Conservation (phyloP, 2,329 filamentous ascomycete genomes). For the Nothophoma quercina region DNA sequence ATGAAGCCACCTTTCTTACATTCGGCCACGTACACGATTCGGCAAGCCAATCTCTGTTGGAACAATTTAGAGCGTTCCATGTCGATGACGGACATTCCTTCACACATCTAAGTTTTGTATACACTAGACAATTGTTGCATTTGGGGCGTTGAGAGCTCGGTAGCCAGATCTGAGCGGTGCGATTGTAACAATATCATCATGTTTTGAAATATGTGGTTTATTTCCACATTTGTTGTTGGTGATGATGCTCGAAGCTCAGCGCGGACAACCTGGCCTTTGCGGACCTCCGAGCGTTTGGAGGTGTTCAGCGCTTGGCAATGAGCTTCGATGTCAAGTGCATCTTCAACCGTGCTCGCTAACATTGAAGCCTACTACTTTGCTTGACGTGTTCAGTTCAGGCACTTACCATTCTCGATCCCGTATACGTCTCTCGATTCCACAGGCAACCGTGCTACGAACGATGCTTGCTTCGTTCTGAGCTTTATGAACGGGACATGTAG, state of each 20-base stretch:
- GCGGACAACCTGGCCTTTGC: constrained; percentile 27
- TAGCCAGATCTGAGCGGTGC: constrained; percentile 22
- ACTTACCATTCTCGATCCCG: constrained; percentile 4
- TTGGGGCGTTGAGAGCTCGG: constrained; percentile 33
- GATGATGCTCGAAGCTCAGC: constrained; percentile 2
- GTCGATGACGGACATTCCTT: constrained; percentile 12
- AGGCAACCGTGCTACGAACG: constrained; percentile 28
- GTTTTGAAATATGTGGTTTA: background rate
- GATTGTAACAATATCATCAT: constrained; percentile 25
- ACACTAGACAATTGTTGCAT: constrained; percentile 47
- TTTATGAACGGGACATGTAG: constrained; percentile 39
- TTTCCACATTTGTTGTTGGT: background rate
- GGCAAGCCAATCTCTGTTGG: constrained; percentile 29
- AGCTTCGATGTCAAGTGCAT: constrained; percentile 14
- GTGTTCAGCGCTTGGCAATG: constrained; percentile 17
- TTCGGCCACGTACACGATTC: constrained; percentile 17
- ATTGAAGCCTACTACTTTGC: constrained; percentile 28
- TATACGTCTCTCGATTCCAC: background rate
- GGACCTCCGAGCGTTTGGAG: constrained; percentile 20
- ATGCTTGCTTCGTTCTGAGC: constrained; percentile 36
- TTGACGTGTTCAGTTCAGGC: constrained; percentile 22
- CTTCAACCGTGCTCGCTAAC: background rate
- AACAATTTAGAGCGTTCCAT: constrained; percentile 16
- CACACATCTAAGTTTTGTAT: constrained; percentile 29
- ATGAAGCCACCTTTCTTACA: background rate